Evolutionary conservation across 257 asterid genomes (phyloP).

Genomic region (Echites panduratus): DNA sequence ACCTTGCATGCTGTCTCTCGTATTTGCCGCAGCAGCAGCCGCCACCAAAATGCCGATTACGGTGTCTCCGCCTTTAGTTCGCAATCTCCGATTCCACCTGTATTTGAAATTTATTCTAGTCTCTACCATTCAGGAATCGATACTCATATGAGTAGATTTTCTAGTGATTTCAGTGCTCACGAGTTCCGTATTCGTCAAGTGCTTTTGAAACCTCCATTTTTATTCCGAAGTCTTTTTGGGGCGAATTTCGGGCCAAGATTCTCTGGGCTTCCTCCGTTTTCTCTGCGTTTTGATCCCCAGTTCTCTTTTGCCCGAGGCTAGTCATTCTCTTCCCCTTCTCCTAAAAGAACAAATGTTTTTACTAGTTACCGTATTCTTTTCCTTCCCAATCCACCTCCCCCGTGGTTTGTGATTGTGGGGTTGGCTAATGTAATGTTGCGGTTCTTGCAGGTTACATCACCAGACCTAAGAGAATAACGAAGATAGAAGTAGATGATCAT

Average conservation of each 20-base stretch:
- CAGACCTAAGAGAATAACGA: constrained; percentile 56
- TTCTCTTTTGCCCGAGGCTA: constrained; percentile 47
- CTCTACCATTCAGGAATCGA: background rate
- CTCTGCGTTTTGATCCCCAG: constrained; percentile 25
- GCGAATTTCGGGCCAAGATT: constrained; percentile 23
- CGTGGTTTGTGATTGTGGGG: background rate
- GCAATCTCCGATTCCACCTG: background rate
- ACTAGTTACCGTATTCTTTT: too few species aligned
- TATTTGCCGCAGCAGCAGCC: constrained; percentile 36
- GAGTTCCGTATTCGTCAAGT: background rate
- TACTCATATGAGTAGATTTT: background rate
- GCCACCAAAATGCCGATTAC: constrained; percentile 19
- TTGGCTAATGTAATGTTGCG: constrained; percentile 5
- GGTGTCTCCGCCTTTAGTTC: constrained; percentile 24
- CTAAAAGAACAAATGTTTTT: background rate
- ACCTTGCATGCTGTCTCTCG: constrained; percentile 45
- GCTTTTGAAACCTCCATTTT: constrained; percentile 12
- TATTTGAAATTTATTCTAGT: constrained; percentile 20
- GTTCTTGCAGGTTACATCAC: constrained; percentile 57
- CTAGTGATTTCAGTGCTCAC: background rate
- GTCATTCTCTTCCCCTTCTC: background rate
- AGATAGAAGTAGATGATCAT: constrained; percentile 61
- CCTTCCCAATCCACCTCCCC: too few species aligned
- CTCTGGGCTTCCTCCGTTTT: constrained; percentile 21
- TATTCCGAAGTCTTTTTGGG: constrained; percentile 19